Evolutionary conservation across 192 early-diverging fungal species (phyloP), one percentile per base, ranked within the genome.

Genomic region (Coemansia sp.): DNA sequence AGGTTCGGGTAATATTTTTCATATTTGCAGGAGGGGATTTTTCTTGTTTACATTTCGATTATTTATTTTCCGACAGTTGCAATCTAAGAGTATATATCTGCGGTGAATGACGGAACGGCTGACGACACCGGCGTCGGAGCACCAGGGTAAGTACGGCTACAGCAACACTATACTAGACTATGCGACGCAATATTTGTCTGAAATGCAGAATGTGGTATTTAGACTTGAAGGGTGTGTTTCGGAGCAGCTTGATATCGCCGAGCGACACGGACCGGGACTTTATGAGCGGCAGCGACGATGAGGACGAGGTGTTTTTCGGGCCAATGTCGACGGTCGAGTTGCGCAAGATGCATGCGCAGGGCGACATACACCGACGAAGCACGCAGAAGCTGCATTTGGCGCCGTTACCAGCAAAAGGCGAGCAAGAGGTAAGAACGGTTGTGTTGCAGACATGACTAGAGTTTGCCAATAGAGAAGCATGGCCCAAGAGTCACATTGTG

Each of bases 251-350:
- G 56, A 11, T 37, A 24, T 42, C 34, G 37, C 37, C 56, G 11
- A 44, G 31, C 7, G 56, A 58, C 37, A 58, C 56, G 21, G 56
- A 58, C 9, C 10, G 37, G 37, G 37, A 58, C 34, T 38, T 58
- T 37, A 21, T 42, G 37, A 54, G 52, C 14, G 56, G 60, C 11
- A 54, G 52, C 14, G 56, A 64, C 11, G 64, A 70, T 1, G 71
- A 79, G 20, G 67, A 68, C 58, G 76, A 79, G 44, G 70, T 73
- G 24, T 79, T 79, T 49, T 79, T 79, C 42, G 76, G 76, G 10
- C 76, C 76, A 2, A 36, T 73, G 50, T 50, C 60, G 8, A 60
- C 50, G 2, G 40, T 36, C 1, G 76, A 79, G 61, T 56, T 79
- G 21, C 23, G 28, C 14, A 56, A 40, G 23, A 59, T 75, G 40